Evolutionary conservation across 768 basidiomycete species (phyloP).

Genomic region (Mycena latifolia): DNA sequence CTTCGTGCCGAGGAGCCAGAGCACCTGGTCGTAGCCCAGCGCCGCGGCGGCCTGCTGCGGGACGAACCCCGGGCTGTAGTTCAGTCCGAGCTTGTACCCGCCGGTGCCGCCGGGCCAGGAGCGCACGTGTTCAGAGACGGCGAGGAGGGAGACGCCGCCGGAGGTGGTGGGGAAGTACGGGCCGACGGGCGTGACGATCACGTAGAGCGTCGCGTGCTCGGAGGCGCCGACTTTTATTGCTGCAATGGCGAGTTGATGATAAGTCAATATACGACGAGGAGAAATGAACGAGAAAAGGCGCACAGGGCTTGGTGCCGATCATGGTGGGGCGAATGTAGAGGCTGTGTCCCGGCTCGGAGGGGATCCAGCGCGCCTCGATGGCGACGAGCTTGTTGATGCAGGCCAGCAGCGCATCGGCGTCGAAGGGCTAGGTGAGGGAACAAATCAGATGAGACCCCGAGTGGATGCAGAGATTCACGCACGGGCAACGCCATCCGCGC

Average conservation of each 20-base stretch:
- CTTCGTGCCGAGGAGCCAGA: conserved; percentile 83
- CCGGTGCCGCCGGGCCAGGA: conserved; percentile 79
- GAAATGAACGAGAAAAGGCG: conserved; percentile 15
- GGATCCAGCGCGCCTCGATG: conserved; percentile 90
- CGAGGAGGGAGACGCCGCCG: conserved; percentile 57
- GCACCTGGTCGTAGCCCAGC: conserved; percentile 80
- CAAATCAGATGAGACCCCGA: neutral
- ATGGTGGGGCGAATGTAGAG: conserved; percentile 90
- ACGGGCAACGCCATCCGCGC: conserved; percentile 82
- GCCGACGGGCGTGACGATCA: conserved; percentile 78
- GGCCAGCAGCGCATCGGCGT: conserved; percentile 73
- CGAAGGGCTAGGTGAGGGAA: conserved; percentile 73
- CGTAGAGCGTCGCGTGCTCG: conserved; percentile 79
- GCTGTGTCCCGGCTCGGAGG: conserved; percentile 76
- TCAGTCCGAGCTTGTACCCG: conserved; percentile 80
- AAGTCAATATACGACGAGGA: too few relatives aligned
- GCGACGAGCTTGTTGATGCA: conserved; percentile 82
- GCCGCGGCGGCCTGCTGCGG: conserved; percentile 76
- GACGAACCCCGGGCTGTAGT: conserved; percentile 70
- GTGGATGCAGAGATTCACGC: conserved; percentile 34
- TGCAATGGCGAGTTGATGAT: conserved; percentile 21
- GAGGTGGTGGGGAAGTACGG: conserved; percentile 73
- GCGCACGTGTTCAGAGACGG: conserved; percentile 54
- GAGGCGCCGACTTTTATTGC: conserved; percentile 77
- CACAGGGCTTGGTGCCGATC: conserved; percentile 64